These are phyloP conservation scores for Macaranga tanarius DNA, from an alignment of 441 rosid genomes.

Conservation along the genomic window DNA sequence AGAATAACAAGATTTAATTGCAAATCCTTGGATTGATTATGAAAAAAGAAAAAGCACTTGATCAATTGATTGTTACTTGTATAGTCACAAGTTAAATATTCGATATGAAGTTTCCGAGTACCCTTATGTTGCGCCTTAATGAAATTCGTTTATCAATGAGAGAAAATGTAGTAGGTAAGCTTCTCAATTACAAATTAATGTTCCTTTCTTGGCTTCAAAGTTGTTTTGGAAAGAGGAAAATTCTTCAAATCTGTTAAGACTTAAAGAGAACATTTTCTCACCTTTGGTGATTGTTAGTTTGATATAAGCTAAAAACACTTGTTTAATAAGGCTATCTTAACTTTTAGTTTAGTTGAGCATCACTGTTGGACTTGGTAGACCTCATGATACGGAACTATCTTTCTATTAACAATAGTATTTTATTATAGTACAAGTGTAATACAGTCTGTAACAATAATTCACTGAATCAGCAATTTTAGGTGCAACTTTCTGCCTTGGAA, in stretches of 20 bases:
- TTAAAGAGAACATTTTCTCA: not conserved
- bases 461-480: not conserved
- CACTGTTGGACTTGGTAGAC: no score
- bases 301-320: not conserved
- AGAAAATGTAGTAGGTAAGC: conserved; percentile 1
- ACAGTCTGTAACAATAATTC: not conserved
- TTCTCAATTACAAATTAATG: conserved; percentile 8
- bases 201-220: conserved; percentile 5
- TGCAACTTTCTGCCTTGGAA: not conserved
- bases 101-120: not conserved
- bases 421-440: not conserved
- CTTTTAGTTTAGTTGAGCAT: not conserved
- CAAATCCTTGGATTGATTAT: not conserved
- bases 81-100: not conserved
- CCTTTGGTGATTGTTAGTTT: not conserved
- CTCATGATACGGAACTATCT: not conserved
- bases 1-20: not conserved
- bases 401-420: not conserved
- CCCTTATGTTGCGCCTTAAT: not conserved
- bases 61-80: not conserved
- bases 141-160: not conserved
- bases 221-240: not conserved
- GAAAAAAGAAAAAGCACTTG: not conserved
- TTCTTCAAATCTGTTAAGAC: not conserved
- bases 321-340: not conserved